phyloP scores from a whole-genome alignment of 2,329 filamentous ascomycete species.

The Cylindrodendrum hubeiense region DNA sequence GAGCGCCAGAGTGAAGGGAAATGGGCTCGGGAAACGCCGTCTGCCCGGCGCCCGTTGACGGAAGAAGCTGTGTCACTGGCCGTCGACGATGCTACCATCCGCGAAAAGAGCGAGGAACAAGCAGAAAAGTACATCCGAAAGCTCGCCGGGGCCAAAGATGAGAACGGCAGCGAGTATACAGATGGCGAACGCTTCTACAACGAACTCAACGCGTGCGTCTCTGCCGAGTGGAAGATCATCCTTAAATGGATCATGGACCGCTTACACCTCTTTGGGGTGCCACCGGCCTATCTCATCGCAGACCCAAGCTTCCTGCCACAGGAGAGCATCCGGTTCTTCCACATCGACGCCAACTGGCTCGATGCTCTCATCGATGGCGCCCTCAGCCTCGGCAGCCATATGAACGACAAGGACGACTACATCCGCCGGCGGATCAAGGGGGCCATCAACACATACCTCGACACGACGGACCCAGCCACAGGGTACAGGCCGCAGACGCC shows the following conservation, averaged over 20 bases:
- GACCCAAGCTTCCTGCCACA: background rate
- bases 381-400: background rate
- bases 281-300: conserved; percentile 3
- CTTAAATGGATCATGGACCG: background rate
- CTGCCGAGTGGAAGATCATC: conserved; percentile 4
- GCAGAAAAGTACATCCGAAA: background rate
- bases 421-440: background rate
- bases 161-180: background rate
- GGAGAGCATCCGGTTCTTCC: conserved; percentile 13
- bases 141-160: background rate
- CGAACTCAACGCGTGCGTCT: background rate
- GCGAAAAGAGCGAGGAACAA: background rate
- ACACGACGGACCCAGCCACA: background rate
- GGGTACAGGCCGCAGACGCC: background rate
- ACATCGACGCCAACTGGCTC: background rate
- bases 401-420: background rate
- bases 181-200: background rate
- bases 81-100: background rate
- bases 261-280: conserved; percentile 1
- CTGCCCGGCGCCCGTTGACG: background rate
- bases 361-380: background rate
- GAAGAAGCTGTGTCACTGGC: background rate
- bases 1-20: background rate
- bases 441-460: background rate
- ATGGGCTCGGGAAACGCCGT: background rate